A percentile compares a stretch with the other conserved stretches of the same genome.
Conservation (phyloP, 177 flowering plant species). For the Vitis hybrid region DNA sequence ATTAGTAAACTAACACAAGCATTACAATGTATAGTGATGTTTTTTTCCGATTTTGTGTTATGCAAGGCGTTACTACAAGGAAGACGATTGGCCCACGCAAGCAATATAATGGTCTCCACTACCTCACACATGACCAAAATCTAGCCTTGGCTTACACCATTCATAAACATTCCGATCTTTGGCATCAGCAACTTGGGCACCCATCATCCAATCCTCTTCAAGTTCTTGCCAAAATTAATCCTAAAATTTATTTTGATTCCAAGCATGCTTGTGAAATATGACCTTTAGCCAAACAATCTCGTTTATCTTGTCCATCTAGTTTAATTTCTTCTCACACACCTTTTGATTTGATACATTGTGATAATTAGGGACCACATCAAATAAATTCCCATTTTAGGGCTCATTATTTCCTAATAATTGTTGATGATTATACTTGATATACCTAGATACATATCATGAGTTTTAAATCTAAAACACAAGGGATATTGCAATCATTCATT, state of each 20-base stretch:
- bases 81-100: background rate
- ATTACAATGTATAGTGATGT: background rate
- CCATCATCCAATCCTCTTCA: background rate
- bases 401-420: conserved; percentile 21
- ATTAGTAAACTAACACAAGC: conserved; percentile 2
- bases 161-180: background rate
- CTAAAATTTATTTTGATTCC: background rate
- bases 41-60: background rate
- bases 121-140: background rate
- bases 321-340: background rate
- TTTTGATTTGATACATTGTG: conserved; percentile 27
- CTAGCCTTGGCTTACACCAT: background rate
- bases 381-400: conserved; percentile 4
- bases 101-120: conserved; percentile 1
- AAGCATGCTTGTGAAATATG: background rate
- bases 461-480: conserved; percentile 2
- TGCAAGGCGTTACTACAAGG: background rate
- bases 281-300: conserved; percentile 14
- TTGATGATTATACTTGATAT: conserved; percentile 22
- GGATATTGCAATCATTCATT: background rate
- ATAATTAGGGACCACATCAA: conserved; percentile 16
- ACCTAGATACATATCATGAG: conserved; percentile 17
- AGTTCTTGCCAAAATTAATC: background rate
- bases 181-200: conserved; percentile 21
- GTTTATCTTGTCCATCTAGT: conserved; percentile 7